These are phyloP conservation scores for Bacidia rubella DNA, from an alignment of 495 filamentous ascomycete species.

Conservation along the genomic window DNA sequence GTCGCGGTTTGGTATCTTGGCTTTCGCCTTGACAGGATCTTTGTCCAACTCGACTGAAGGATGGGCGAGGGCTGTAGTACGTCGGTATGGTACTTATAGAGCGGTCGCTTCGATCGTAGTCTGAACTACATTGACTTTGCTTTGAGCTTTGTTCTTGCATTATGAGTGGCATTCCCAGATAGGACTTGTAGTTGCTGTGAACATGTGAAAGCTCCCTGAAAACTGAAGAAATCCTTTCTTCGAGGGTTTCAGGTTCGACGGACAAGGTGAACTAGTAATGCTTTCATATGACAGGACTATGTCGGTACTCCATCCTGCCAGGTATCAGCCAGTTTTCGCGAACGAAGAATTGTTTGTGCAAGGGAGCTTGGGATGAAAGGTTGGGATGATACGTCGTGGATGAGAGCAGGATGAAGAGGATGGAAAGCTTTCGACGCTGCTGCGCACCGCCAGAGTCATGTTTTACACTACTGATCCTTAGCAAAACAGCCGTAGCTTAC, in stretches of 20 bases:
- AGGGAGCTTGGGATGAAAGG: not conserved
- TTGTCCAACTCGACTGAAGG: constrained; percentile 18
- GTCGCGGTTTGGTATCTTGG: constrained; percentile 18
- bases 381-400: not conserved
- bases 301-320: not conserved
- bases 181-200: too few species aligned
- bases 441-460: not conserved
- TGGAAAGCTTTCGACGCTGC: not conserved
- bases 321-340: too few species aligned
- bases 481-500: not conserved
- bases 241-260: too few species aligned
- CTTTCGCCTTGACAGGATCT: not conserved
- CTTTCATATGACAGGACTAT: not conserved
- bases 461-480: not conserved
- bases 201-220: too few species aligned
- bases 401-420: not conserved
- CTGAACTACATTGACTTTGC: constrained; percentile 31
- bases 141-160: not conserved
- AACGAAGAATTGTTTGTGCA: too few species aligned
- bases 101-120: constrained; percentile 45
- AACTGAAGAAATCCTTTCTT: too few species aligned
- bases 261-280: too few species aligned
- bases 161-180: constrained; percentile 11
- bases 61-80: constrained; percentile 42
- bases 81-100: constrained; percentile 61